Conservation (phyloP, 352 stramenopile species). For the Phytophthora cactorum region DNA sequence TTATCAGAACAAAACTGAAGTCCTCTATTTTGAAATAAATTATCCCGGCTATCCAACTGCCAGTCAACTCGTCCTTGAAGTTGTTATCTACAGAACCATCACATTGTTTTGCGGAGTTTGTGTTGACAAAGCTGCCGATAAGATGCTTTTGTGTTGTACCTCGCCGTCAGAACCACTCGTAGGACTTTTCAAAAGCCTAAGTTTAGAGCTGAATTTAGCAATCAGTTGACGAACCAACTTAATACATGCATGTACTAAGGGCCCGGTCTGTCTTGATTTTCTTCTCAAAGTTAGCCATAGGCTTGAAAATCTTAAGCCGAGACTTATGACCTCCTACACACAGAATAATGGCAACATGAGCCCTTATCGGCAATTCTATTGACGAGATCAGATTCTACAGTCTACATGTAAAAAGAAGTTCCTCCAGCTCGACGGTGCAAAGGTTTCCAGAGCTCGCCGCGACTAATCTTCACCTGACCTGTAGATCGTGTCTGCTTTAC, state of each 20-base stretch:
- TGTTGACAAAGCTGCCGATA: not conserved
- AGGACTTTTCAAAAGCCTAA: too few species aligned
- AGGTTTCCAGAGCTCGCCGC: conserved; percentile 32
- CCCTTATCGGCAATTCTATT: not conserved
- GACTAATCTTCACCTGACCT: not conserved
- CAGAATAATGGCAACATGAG: too few species aligned
- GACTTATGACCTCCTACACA: too few species aligned
- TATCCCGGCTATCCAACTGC: not conserved
- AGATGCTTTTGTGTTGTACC: not conserved
- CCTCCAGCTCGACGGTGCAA: conserved; percentile 26
- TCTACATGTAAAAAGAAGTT: conserved; percentile 1
- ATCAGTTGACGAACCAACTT: too few species aligned
- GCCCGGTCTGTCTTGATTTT: too few species aligned
- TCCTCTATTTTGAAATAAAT: not conserved
- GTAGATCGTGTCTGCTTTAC: conserved; percentile 2
- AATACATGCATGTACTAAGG: too few species aligned
- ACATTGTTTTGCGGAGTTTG: not conserved
- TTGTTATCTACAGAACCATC: not conserved
- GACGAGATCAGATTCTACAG: not conserved
- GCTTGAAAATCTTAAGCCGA: too few species aligned
- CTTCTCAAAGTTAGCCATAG: too few species aligned
- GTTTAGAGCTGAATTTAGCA: too few species aligned
- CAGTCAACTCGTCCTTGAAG: not conserved
- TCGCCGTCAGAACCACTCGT: too few species aligned
- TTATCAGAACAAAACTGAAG: too few species aligned